Base-by-base conservation (phyloP, 1,284 basidiomycete genomes). In the Vanrija sp. region DNA sequence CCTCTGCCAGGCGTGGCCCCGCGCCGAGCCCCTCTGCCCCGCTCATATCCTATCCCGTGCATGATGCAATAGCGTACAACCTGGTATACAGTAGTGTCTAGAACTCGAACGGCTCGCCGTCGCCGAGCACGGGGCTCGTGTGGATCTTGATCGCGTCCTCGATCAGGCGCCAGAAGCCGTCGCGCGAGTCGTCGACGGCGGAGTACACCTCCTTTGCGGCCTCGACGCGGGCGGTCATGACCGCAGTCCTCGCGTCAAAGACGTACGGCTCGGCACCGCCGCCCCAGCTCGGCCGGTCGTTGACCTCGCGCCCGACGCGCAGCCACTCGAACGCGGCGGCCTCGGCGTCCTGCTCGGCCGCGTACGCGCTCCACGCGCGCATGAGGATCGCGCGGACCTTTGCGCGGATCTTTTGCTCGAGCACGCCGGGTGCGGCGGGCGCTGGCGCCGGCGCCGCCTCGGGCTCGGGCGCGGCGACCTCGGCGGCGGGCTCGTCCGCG, bases 321-420 rank as follows among this genome's bases (percentile, higher is more conserved):
- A 73, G 58, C 69, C 69, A 73, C 41, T 58, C 60, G 51, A 66
- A 56, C 3, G 63, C 71, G 39, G 61, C 63, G 6, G 61, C 54
- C 55, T 73, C 69, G 39, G 64, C 45, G 45, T 59, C 59, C 24
- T 48, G 45, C 8, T 38, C 52, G 8, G 47, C 49, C 4, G 38
- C 16, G 43, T 53, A 62, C n/a, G 43, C 47, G 6, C 49, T 36
- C 66, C 66, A 68, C 3, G 54, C 53, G 15, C 57, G 49, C 35
- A 57, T 53, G 35, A 68, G 59, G 41, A 60, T 39, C 3, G 57
- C 56, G 49, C 54, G 50, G 18, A 62, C 54, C 43, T 62, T 60
- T 20, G 56, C 57, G n/a, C 45, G 37, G 24, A 68, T 20, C 51
- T 64, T 61, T 31, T 59, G 51, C 49, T 56, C 53, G 54, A 59